phyloP scores from a whole-genome alignment of 1,284 basidiomycete species.

The Apiotrichum laibachii region DNA sequence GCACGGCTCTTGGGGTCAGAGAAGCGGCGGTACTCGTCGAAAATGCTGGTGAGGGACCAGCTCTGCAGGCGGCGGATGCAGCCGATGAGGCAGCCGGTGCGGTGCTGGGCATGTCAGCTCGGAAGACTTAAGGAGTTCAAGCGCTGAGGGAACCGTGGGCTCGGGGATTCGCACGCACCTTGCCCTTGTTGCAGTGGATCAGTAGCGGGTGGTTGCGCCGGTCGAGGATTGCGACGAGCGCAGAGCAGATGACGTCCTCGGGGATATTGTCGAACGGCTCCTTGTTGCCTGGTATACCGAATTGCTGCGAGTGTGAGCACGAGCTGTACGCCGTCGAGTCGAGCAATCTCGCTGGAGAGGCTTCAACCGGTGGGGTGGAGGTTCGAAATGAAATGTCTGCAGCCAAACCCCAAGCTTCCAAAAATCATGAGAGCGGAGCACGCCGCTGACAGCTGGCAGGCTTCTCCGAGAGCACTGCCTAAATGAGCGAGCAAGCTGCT shows the following conservation, averaged over 20 bases:
- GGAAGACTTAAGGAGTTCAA: too few species aligned
- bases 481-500: neutral
- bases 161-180: conserved; percentile 38
- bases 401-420: too few species aligned
- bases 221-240: conserved; percentile 57
- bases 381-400: too few species aligned
- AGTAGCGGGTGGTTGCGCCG: conserved; percentile 57
- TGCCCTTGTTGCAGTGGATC: conserved; percentile 62
- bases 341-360: neutral
- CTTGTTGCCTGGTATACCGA: conserved; percentile 59
- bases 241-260: conserved; percentile 57
- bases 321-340: too few species aligned
- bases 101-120: conserved; percentile 45
- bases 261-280: conserved; percentile 57
- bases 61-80: conserved; percentile 57
- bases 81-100: conserved; percentile 59
- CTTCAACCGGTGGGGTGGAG: neutral
- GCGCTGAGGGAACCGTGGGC: neutral
- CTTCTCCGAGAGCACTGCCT: too few species aligned
- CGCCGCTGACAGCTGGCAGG: too few species aligned
- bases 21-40: conserved; percentile 58
- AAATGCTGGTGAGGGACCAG: conserved; percentile 57
- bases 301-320: conserved; percentile 48
- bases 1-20: conserved; percentile 55
- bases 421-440: too few species aligned